Conservation (phyloP, 768 basidiomycete genomes). For the Termitomyces eurrhizus region DNA sequence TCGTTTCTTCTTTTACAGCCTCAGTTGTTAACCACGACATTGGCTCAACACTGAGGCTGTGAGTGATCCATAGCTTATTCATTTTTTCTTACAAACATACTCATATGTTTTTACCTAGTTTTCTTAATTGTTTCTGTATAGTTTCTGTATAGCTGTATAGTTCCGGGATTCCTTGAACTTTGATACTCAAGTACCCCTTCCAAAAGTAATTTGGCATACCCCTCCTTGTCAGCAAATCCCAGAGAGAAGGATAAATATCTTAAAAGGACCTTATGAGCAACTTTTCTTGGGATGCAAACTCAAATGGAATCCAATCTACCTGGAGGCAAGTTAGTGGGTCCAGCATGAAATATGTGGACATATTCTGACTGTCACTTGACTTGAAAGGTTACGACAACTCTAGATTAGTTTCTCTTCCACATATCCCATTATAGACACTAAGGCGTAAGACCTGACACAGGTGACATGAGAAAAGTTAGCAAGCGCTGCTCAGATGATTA, state of each 20-base stretch:
- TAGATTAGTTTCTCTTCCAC: conserved; percentile 46
- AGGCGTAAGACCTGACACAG: conserved; percentile 38
- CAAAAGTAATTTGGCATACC: conserved; percentile 57
- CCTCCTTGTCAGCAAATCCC: conserved; percentile 46
- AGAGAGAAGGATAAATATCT: conserved; percentile 49
- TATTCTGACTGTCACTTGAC: conserved; percentile 46
- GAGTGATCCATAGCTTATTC: too few relatives aligned
- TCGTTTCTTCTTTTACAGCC: too few relatives aligned
- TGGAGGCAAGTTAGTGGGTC: conserved; percentile 1
- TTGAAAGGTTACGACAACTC: conserved; percentile 46
- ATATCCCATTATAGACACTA: conserved; percentile 51
- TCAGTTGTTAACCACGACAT: too few relatives aligned
- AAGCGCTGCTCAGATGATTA: neutral
- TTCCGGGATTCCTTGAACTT: neutral
- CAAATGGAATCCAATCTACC: conserved; percentile 43
- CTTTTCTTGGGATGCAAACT: conserved; percentile 3
- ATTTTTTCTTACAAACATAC: too few relatives aligned
- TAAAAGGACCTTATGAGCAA: conserved; percentile 1
- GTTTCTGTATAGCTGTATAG: too few relatives aligned
- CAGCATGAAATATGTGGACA: conserved; percentile 8
- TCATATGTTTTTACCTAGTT: too few relatives aligned
- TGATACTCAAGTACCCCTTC: conserved; percentile 44
- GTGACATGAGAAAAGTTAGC: neutral
- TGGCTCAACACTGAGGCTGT: too few relatives aligned
- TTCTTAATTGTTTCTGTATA: too few relatives aligned